phyloP scores from a whole-genome alignment of 2,329 filamentous ascomycete genomes.

The Aureobasidium sp. region DNA sequence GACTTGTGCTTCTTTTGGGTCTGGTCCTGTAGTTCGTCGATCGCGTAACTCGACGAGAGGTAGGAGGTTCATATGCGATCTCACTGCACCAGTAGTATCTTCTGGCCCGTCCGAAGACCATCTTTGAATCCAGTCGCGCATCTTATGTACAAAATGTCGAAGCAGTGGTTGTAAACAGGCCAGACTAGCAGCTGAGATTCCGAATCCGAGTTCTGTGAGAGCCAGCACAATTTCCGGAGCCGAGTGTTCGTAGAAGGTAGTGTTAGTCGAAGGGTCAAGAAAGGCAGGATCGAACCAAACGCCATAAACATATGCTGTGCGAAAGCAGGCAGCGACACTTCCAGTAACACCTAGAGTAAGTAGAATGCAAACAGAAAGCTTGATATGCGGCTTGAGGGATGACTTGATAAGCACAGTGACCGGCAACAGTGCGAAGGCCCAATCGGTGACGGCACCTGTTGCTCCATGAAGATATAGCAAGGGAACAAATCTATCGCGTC shows the following conservation, averaged over 20 bases:
- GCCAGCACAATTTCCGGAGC: conserved; percentile 19
- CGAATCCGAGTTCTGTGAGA: conserved; percentile 25
- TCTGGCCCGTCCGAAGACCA: neutral
- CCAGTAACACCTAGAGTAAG: conserved; percentile 29
- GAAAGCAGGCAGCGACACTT: conserved; percentile 19
- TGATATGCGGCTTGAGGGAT: conserved; percentile 32
- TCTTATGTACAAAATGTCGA: neutral
- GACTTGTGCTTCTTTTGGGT: neutral
- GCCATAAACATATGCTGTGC: conserved; percentile 17
- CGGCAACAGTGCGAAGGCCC: conserved; percentile 29
- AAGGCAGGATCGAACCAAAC: conserved; percentile 16
- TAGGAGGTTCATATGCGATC: neutral
- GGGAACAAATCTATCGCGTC: conserved; percentile 16
- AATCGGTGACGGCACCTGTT: conserved; percentile 30
- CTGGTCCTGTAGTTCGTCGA: neutral
- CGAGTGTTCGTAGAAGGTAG: neutral
- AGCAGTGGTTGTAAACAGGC: conserved; percentile 27
- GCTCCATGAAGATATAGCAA: conserved; percentile 19
- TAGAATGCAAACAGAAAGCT: conserved; percentile 31
- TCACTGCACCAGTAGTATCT: neutral
- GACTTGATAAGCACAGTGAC: conserved; percentile 31
- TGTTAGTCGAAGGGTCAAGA: neutral
- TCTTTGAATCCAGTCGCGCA: neutral
- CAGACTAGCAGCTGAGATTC: conserved; percentile 25
- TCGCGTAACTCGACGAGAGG: neutral